Base-by-base conservation (phyloP, 805 yeast genomes). In the Aciculoconidium aculeatum region DNA sequence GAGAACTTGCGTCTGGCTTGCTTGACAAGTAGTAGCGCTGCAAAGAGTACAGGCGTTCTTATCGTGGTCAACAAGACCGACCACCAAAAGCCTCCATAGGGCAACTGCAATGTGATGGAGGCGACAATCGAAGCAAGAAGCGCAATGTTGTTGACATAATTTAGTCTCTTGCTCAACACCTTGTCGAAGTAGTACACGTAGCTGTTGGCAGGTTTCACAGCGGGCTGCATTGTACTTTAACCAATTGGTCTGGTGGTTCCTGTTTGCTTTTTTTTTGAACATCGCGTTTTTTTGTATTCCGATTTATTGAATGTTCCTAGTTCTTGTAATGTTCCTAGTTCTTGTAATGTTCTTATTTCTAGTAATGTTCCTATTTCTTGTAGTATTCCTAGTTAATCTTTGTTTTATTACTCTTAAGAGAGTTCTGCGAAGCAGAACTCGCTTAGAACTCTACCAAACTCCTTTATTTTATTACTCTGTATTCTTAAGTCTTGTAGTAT, bases 101-200 rank as follows among this genome's bases (percentile, higher is more conserved):
- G 65, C 4, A 58, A 19, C 6, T 39, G 32, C 15, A 61, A 34
- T 3, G 45, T 27, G 10, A 56, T 27, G 7, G 64, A 48, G 6
- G 42, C 19, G 3, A 40, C 21, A 7, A 58, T 18, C 3, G 67
- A 49, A 15, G 54, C 20, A 4, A 64, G 21, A 10, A 48, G 37
- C 21, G 45, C 37, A 27, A 64, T 45, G 25, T 61, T 54, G 36
- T 53, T 49, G 28, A 58, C 52, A 34, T 47, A 65, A 27, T 50
- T 51, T 46, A 63, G 48, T 23, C 70, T 40, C 35, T 61, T 58
- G 25, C 40, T 31, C 22, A 49, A 39, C 6, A 62, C 65, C 31
- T 53, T 51, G 11, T 34, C 34, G 37, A 55, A 61, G 37, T 46
- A 44, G 21, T 40, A 23, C 23, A 43, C 44, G 35, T 57, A 57